A percentile compares a stretch with the other conserved stretches of the same genome.
Evolutionary conservation across 2,329 filamentous ascomycete species (phyloP).

Genomic region (Phyllosticta capitalensis): DNA sequence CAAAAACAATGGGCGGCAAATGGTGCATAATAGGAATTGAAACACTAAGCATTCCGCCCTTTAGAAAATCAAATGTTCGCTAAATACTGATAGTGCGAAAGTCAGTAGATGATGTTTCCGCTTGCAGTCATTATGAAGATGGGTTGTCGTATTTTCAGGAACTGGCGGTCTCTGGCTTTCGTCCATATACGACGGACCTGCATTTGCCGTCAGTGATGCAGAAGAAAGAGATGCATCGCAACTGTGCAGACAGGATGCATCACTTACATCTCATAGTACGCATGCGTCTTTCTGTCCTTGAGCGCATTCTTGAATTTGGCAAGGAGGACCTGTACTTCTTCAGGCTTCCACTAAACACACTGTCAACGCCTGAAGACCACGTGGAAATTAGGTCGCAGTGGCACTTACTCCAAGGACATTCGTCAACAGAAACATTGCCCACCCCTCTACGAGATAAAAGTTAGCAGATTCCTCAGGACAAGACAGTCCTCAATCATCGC

Average conservation of each 20-base stretch:
- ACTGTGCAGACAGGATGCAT: neutral
- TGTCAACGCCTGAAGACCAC: neutral
- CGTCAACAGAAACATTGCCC: constrained; percentile 7
- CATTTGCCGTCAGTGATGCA: neutral
- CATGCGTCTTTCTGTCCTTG: constrained; percentile 3
- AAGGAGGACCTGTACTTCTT: constrained; percentile 8
- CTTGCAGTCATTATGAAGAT: too few relatives aligned
- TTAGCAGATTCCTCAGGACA: neutral
- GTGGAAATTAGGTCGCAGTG: too few relatives aligned
- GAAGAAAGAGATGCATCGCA: neutral
- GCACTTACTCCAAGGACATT: constrained; percentile 5
- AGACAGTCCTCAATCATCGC: neutral
- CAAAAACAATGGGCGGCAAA: too few relatives aligned
- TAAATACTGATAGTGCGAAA: too few relatives aligned
- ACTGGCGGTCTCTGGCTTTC: neutral
- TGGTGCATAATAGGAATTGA: too few relatives aligned
- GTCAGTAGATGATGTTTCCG: too few relatives aligned
- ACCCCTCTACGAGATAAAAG: neutral
- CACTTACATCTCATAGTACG: constrained; percentile 8
- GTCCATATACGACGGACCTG: constrained; percentile 5
- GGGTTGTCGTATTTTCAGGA: neutral
- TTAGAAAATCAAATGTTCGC: too few relatives aligned
- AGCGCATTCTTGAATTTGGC: constrained; percentile 4
- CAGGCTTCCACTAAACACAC: constrained; percentile 4
- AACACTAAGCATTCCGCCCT: too few relatives aligned